These are phyloP conservation scores for Calonectria honghensis DNA, from an alignment of 2,329 filamentous ascomycete genomes.

Conservation along the genomic window DNA sequence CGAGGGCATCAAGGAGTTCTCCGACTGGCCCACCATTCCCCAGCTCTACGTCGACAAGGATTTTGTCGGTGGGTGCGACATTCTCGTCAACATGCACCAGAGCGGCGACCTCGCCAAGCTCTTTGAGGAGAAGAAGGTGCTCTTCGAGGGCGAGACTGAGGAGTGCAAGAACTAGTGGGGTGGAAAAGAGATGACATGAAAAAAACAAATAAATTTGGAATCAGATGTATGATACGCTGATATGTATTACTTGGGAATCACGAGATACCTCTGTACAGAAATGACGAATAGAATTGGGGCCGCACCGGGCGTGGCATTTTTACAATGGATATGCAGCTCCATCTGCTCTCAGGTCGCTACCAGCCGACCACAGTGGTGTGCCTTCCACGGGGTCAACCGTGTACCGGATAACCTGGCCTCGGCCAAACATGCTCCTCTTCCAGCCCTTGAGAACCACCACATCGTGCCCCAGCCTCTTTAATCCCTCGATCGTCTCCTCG, in stretches of 20 bases:
- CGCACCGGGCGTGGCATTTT: constrained; percentile 34
- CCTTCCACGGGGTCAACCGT: constrained; percentile 82
- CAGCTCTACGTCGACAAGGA: constrained; percentile 97
- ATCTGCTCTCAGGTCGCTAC: constrained; percentile 92
- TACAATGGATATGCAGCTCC: constrained; percentile 77
- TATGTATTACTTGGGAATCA: constrained; percentile 52
- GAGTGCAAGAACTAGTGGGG: constrained; percentile 61
- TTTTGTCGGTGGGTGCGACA: constrained; percentile 98
- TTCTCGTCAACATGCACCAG: constrained; percentile 97
- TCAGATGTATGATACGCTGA: constrained; percentile 53
- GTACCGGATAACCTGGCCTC: constrained; percentile 89
- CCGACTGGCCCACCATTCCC: constrained; percentile 98
- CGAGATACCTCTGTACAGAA: constrained; percentile 53
- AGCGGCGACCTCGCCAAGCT: constrained; percentile 94
- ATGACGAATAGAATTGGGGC: constrained; percentile 45
- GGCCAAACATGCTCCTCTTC: constrained; percentile 83
- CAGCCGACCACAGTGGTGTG: constrained; percentile 86
- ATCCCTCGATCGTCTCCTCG: constrained; percentile 78
- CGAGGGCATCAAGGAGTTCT: constrained; percentile 97
- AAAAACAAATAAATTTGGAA: background rate
- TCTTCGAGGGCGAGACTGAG: constrained; percentile 74
- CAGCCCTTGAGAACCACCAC: constrained; percentile 81
- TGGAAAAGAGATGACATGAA: constrained; percentile 14
- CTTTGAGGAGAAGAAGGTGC: constrained; percentile 92
- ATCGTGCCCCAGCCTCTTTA: constrained; percentile 83